Percentiles rank a stretch among this genome's conserved stretches.
Evolutionary conservation across 352 stramenopile genomes (phyloP).

Genomic region (Plasmopara viticola): DNA sequence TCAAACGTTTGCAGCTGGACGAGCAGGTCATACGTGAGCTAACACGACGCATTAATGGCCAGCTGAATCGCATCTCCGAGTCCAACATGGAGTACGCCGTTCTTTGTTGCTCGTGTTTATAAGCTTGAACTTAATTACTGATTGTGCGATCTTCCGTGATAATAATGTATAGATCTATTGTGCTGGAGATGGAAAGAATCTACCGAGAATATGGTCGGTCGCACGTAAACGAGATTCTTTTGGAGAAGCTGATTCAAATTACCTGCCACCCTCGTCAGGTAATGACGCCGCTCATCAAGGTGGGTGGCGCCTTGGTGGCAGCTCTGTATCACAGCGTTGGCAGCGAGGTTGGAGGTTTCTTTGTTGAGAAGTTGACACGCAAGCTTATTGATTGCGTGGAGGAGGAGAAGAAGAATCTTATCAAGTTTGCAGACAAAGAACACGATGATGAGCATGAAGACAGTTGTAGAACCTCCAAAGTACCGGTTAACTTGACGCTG

Average conservation of each 20-base stretch:
- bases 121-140: background rate
- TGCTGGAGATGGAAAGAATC: constrained; percentile 74
- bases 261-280: constrained; percentile 59
- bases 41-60: constrained; percentile 76
- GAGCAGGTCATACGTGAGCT: constrained; percentile 66
- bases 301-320: constrained; percentile 55
- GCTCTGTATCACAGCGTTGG: constrained; percentile 74
- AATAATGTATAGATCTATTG: constrained; percentile 39
- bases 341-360: constrained; percentile 75
- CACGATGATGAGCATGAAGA: constrained; percentile 23
- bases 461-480: constrained; percentile 40
- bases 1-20: constrained; percentile 54
- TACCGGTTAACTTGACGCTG: constrained; percentile 77
- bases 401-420: constrained; percentile 24
- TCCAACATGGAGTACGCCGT: constrained; percentile 81
- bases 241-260: constrained; percentile 65
- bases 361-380: constrained; percentile 69
- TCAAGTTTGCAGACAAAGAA: constrained; percentile 8
- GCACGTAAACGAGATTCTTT: constrained; percentile 65
- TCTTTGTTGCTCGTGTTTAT: background rate
- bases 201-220: constrained; percentile 64
- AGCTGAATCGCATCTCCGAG: constrained; percentile 89
- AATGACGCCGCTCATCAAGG: constrained; percentile 75
- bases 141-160: constrained; percentile 4
- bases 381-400: constrained; percentile 46